Evolutionary conservation across 805 yeast genomes (phyloP).

Genomic region (Spathaspora passalidarum): DNA sequence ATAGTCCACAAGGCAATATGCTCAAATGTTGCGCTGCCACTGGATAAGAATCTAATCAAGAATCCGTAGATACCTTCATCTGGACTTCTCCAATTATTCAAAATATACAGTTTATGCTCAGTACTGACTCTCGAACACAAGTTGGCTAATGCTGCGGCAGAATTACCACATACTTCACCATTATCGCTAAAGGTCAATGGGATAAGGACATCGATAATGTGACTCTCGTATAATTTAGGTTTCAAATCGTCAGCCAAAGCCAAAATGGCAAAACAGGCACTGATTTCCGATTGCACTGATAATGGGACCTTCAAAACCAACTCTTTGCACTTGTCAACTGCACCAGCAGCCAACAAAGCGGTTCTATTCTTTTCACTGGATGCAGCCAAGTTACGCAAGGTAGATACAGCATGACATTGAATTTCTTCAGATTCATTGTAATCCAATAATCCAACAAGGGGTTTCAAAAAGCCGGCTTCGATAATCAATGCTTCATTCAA

Average conservation of each 20-base stretch:
- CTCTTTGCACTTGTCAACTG: slow-evolving; percentile 88
- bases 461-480: slow-evolving; percentile 93
- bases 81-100: slow-evolving; percentile 75
- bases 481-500: slow-evolving; percentile 92
- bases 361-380: slow-evolving; percentile 88
- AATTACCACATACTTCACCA: slow-evolving; percentile 95
- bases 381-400: slow-evolving; percentile 94
- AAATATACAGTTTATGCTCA: slow-evolving; percentile 71
- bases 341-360: slow-evolving; percentile 91
- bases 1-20: slow-evolving; percentile 98
- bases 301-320: slow-evolving; percentile 84
- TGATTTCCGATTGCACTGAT: slow-evolving; percentile 90
- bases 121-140: slow-evolving; percentile 80
- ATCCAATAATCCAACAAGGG: slow-evolving; percentile 80
- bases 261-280: slow-evolving; percentile 95
- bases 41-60: slow-evolving; percentile 71
- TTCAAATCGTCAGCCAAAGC: slow-evolving; percentile 96
- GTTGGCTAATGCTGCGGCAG: slow-evolving; percentile 97
- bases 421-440: slow-evolving; percentile 90
- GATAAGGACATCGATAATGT: slow-evolving; percentile 81
- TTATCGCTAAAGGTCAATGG: slow-evolving; percentile 87
- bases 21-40: slow-evolving; percentile 90
- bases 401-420: slow-evolving; percentile 97
- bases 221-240: slow-evolving; percentile 75
- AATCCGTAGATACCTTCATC: slow-evolving; percentile 85